Percentiles rank a stretch among this genome's conserved stretches.
Evolutionary conservation across 768 basidiomycete genomes (phyloP).

Genomic region (Kwoniella dendrophila): DNA sequence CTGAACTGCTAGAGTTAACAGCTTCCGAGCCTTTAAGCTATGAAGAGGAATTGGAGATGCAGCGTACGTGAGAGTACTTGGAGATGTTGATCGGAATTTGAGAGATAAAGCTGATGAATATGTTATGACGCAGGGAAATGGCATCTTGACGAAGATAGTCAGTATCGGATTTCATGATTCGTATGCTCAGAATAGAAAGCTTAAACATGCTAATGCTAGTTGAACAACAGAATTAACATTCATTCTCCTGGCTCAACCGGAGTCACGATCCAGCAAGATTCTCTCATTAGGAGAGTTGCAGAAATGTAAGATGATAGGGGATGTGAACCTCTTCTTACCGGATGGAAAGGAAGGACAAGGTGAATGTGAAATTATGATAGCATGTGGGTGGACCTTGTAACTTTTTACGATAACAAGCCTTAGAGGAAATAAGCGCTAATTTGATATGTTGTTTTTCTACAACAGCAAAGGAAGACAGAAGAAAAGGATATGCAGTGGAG

Average conservation of each 20-base stretch:
- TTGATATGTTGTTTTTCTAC: background rate
- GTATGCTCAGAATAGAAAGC: background rate
- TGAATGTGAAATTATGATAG: constrained; percentile 92
- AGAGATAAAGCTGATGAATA: background rate
- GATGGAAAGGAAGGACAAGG: constrained; percentile 66
- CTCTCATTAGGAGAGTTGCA: constrained; percentile 50
- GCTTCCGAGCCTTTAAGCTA: constrained; percentile 81
- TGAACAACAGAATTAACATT: constrained; percentile 77
- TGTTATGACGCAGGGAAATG: constrained; percentile 84
- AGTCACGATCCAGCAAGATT: constrained; percentile 30
- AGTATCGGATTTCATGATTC: constrained; percentile 41
- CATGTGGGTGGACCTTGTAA: constrained; percentile 60
- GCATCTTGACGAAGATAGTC: constrained; percentile 82
- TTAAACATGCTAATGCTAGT: background rate
- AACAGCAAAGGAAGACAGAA: constrained; percentile 60
- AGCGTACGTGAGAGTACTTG: constrained; percentile 61
- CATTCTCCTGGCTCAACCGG: constrained; percentile 70
- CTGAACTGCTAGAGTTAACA: constrained; percentile 71
- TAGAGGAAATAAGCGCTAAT: background rate
- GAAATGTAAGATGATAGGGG: constrained; percentile 75
- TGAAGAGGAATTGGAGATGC: constrained; percentile 86
- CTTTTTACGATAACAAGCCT: no score
- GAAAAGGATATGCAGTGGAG: constrained; percentile 61
- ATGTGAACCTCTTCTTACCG: constrained; percentile 87
- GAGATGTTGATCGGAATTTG: no score